Percentiles rank a stretch among this genome's conserved stretches.
phyloP scores from a whole-genome alignment of 495 filamentous ascomycete genomes.

The Talaromyces trachyspermus region DNA sequence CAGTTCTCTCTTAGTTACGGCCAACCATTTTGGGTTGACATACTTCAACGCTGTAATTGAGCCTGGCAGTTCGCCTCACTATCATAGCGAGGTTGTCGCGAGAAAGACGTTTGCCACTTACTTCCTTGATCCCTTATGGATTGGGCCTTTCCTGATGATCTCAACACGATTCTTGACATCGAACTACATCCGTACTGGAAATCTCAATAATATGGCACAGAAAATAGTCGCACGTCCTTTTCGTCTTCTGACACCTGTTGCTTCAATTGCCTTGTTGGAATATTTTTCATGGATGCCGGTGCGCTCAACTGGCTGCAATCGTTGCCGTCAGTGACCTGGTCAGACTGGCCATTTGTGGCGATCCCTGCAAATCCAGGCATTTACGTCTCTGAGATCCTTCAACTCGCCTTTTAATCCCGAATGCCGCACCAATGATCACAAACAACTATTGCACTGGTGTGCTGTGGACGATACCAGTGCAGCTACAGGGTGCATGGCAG shows the following conservation, averaged over 20 bases:
- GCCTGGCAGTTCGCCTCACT: conserved; percentile 20
- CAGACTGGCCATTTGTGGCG: conserved; percentile 31
- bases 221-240: conserved; percentile 28
- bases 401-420: conserved; percentile 36
- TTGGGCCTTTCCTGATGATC: conserved; percentile 35
- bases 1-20: conserved; percentile 27
- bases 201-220: conserved; percentile 28
- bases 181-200: conserved; percentile 26
- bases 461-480: conserved; percentile 37
- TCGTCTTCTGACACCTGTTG: conserved; percentile 31
- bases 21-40: conserved; percentile 29
- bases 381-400: conserved; percentile 28
- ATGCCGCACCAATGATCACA: conserved; percentile 34
- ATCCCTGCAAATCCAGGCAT: conserved; percentile 22
- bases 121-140: conserved; percentile 32
- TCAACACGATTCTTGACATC: conserved; percentile 31
- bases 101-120: conserved; percentile 25
- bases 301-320: conserved; percentile 30
- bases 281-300: conserved; percentile 37
- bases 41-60: conserved; percentile 24
- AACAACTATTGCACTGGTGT: conserved; percentile 38
- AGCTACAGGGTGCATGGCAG: conserved; percentile 32
- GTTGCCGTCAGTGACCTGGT: conserved; percentile 34
- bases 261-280: conserved; percentile 25
- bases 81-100: conserved; percentile 26